A percentile compares a stretch with the other conserved stretches of the same genome.
Conservation (phyloP, 2,329 filamentous ascomycete species). For the Fusarium sp. region DNA sequence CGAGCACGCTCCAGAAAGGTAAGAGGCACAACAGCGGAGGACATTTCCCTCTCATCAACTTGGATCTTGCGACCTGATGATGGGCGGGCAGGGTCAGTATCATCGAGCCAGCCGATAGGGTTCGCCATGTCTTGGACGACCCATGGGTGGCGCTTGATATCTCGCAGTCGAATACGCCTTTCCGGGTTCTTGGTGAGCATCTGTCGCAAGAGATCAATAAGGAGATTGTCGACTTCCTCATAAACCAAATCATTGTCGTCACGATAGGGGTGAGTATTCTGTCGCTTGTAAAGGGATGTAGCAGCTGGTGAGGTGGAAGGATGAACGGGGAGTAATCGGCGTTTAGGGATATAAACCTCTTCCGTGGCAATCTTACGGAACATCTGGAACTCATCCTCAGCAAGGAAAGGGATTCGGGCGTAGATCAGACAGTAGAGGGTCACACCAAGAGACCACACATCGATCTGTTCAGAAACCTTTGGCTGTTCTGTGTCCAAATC, state of each 20-base stretch:
- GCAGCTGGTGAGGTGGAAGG: conserved; percentile 67
- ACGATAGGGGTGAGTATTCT: conserved; percentile 75
- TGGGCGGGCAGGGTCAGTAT: conserved; percentile 85
- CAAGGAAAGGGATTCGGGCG: conserved; percentile 91
- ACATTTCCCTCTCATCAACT: conserved; percentile 90
- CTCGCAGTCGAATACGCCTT: conserved; percentile 86
- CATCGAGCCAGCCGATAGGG: conserved; percentile 85
- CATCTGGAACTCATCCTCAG: conserved; percentile 90
- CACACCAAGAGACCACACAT: conserved; percentile 96
- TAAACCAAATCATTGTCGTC: conserved; percentile 83
- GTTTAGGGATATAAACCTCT: conserved; percentile 87
- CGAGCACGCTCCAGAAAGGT: conserved; percentile 87
- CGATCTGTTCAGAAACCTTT: conserved; percentile 91
- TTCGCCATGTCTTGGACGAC: conserved; percentile 82
- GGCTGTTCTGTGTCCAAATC: conserved; percentile 76
- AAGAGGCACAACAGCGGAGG: conserved; percentile 88
- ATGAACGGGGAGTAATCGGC: conserved; percentile 81
- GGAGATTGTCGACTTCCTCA: conserved; percentile 83
- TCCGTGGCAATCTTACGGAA: conserved; percentile 92
- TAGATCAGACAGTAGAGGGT: conserved; percentile 96
- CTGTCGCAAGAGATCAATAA: conserved; percentile 80
- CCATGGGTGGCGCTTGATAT: conserved; percentile 96
- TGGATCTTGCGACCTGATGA: conserved; percentile 87
- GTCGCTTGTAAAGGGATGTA: conserved; percentile 65
- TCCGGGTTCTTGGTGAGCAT: conserved; percentile 91